phyloP scores from a whole-genome alignment of 2,329 filamentous ascomycete species.

The Diplodia mutila region DNA sequence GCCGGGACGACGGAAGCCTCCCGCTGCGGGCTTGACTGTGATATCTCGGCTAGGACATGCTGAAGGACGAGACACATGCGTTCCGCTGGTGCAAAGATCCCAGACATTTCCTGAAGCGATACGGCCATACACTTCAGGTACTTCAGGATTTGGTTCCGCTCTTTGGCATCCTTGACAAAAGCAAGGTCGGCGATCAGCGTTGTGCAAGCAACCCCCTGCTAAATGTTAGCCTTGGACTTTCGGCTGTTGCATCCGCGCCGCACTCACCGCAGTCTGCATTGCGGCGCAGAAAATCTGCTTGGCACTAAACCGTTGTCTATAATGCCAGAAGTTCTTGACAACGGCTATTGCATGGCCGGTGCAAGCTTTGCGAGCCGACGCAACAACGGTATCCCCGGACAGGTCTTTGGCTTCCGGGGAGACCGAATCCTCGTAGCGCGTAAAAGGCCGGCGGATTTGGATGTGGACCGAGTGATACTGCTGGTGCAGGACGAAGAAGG shows the following conservation, averaged over 20 bases:
- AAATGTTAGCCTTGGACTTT: slow-evolving; percentile 21
- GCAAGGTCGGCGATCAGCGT: slow-evolving; percentile 56
- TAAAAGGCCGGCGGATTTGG: slow-evolving; percentile 58
- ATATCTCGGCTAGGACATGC: slow-evolving; percentile 56
- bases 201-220: slow-evolving; percentile 56
- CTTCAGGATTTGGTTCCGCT: slow-evolving; percentile 48
- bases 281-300: slow-evolving; percentile 56
- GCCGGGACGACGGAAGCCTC: slow-evolving; percentile 14
- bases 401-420: slow-evolving; percentile 40
- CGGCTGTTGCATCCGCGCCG: background rate
- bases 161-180: slow-evolving; percentile 44
- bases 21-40: slow-evolving; percentile 30
- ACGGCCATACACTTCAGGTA: slow-evolving; percentile 59
- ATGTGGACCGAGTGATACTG: slow-evolving; percentile 60
- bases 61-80: slow-evolving; percentile 59
- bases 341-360: slow-evolving; percentile 60
- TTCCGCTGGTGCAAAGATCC: slow-evolving; percentile 58
- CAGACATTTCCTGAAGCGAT: slow-evolving; percentile 58
- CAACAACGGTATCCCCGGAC: slow-evolving; percentile 49
- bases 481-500: slow-evolving; percentile 59
- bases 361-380: slow-evolving; percentile 57
- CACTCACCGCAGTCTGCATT: slow-evolving; percentile 54
- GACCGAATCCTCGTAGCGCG: slow-evolving; percentile 52
- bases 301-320: slow-evolving; percentile 57
- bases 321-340: slow-evolving; percentile 59